A percentile compares a stretch with the other conserved stretches of the same genome.
Conservation (phyloP, 306 rosid genomes). For the Ormosia emarginata region DNA sequence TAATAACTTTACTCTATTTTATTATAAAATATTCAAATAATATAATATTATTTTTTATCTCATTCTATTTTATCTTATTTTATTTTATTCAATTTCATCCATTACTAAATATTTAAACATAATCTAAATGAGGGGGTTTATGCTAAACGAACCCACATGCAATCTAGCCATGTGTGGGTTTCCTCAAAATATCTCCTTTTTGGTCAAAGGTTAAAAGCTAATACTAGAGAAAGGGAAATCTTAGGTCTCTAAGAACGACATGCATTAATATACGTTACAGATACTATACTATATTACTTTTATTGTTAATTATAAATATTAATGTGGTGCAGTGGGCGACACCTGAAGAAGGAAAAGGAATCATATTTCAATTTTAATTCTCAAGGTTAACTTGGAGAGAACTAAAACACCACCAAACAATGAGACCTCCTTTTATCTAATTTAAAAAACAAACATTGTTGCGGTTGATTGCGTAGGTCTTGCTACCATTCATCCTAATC, state of each 20-base stretch:
- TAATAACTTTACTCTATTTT: no score
- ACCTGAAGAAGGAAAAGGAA: neutral
- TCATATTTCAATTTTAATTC: neutral
- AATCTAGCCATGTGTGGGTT: neutral
- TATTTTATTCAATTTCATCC: no score
- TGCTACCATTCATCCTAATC: conserved; percentile 18
- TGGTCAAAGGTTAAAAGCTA: conserved; percentile 11
- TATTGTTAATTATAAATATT: neutral
- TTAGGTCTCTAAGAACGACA: neutral
- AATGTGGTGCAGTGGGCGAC: conserved; percentile 25
- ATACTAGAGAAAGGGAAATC: neutral
- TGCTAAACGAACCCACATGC: no score
- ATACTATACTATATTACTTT: neutral
- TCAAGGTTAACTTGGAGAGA: conserved; percentile 28
- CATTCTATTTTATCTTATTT: no score
- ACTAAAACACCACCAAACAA: conserved; percentile 35
- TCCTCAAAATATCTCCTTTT: neutral
- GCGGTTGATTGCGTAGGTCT: conserved; percentile 14
- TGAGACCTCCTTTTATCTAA: conserved; percentile 16
- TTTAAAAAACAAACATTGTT: neutral
- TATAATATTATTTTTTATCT: no score
- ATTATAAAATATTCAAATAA: no score
- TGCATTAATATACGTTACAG: neutral
- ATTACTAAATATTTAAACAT: no score
- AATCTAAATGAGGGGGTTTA: no score